A percentile compares a stretch with the other conserved stretches of the same genome.
These are phyloP conservation scores for Dothistroma pini DNA, from an alignment of 2,329 filamentous ascomycete genomes.

Conservation along the genomic window DNA sequence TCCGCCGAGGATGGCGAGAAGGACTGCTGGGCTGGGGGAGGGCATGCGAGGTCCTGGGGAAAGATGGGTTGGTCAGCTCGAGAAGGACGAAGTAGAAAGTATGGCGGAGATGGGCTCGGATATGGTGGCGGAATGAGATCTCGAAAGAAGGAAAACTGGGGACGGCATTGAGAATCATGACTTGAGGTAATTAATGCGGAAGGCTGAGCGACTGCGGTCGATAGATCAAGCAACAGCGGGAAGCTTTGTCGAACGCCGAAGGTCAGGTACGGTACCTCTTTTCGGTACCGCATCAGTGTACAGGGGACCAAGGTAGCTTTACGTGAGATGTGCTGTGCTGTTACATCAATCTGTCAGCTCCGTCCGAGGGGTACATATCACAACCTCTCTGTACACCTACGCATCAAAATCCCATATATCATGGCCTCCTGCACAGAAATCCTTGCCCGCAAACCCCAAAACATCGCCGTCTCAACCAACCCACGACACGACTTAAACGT, in stretches of 20 bases:
- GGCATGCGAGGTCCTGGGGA: not conserved
- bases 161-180: not conserved
- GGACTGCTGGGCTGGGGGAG: not conserved
- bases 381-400: not conserved
- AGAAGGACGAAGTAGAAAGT: not conserved
- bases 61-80: not conserved
- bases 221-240: constrained; percentile 8
- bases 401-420: not conserved
- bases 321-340: not conserved
- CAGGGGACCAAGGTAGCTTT: not conserved
- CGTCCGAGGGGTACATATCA: constrained; percentile 12
- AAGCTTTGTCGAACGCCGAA: constrained; percentile 5
- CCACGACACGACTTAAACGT: constrained; percentile 32
- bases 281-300: not conserved
- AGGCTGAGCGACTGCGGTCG: not conserved
- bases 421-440: constrained; percentile 22
- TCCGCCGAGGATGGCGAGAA: not conserved
- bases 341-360: constrained; percentile 3
- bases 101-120: not conserved
- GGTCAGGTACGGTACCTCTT: not conserved
- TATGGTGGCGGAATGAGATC: not conserved
- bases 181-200: not conserved
- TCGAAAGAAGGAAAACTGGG: not conserved
- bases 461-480: constrained; percentile 34
- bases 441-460: constrained; percentile 29